Conservation (phyloP, 2,329 filamentous ascomycete genomes). For the Colletotrichum karsti region DNA sequence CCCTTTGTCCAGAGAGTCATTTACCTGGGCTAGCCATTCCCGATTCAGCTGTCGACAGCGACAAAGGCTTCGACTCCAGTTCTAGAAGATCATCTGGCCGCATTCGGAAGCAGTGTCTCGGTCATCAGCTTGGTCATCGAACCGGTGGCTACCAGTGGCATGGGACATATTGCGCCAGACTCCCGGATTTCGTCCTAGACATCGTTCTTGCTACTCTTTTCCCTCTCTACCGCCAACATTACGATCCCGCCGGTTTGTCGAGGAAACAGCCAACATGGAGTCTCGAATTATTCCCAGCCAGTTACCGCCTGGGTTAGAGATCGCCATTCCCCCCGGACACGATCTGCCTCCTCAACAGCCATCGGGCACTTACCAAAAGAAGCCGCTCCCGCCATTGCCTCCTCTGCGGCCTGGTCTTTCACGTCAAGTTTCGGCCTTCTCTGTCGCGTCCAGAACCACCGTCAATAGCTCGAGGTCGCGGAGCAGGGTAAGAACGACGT, state of each 20-base stretch:
- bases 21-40: conserved; percentile 21
- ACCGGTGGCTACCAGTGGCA: conserved; percentile 21
- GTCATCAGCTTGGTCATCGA: conserved; percentile 17
- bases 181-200: conserved; percentile 17
- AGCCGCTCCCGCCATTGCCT: conserved; percentile 36
- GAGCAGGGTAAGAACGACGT: conserved; percentile 12
- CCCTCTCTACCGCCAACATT: not conserved
- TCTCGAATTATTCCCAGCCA: conserved; percentile 21
- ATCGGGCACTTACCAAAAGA: conserved; percentile 33
- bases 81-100: conserved; percentile 22
- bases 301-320: conserved; percentile 30
- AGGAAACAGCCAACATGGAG: conserved; percentile 16
- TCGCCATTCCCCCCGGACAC: conserved; percentile 28
- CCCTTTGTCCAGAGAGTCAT: conserved; percentile 22
- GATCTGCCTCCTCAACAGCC: conserved; percentile 31
- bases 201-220: not conserved
- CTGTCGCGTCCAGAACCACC: conserved; percentile 11
- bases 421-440: conserved; percentile 14
- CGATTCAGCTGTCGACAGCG: not conserved
- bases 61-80: conserved; percentile 21
- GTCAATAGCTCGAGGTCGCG: conserved; percentile 8
- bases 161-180: conserved; percentile 26
- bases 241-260: not conserved
- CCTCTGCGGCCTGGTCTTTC: conserved; percentile 1
- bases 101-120: conserved; percentile 18